Base-by-base conservation (phyloP, 2,329 filamentous ascomycete species). In the Colletotrichum acutatum region DNA sequence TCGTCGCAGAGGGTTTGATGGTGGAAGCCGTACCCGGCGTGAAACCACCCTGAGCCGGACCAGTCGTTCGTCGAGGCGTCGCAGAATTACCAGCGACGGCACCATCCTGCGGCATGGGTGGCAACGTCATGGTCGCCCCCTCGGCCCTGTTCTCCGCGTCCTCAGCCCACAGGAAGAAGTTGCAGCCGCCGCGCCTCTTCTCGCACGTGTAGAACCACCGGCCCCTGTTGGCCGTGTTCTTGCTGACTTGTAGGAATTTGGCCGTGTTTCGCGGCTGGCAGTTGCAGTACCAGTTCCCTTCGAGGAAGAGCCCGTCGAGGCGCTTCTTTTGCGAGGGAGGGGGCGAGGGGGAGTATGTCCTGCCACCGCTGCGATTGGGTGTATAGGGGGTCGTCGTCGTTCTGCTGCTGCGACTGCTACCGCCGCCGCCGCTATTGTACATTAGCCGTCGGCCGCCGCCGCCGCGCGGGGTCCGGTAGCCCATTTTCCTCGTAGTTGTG, bases 91-190 rank as follows among this genome's bases (percentile, higher is more conserved):
- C 37, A n/a, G 37, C 11, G 1, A 42, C 26, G 2, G 52, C n/a
- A 19, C 14, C 59, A 1, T 56, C 53, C 53, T 54, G 26, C 42
- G 70, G 70, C 70, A 72, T 70, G 34, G 66, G 60, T 54, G 70
- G 70, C 46, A 72, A 22, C 26, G 46, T 72, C 70, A 70, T n/a
- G 11, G 66, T 72, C 26, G 57, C 24, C 11, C 28, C 66, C 19
- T 46, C 60, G n/a, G 66, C 66, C 32, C 70, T 34, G 14, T 70
- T 65, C 42, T 76, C 73, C 11, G 85, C 84, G 1, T 80, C 78
- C 8, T 86, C 82, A n/a, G 81, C 79, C 82, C 83, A 88, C 26
- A 87, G 75, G 71, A 86, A 88, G 76, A 88, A 86, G 7, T 76
- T 66, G 77, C 86, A 88, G 59, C 80, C 78, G 60, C 60, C 60